These are phyloP conservation scores for Globisporangium nunn DNA, from an alignment of 352 stramenopile species.

Conservation along the genomic window DNA sequence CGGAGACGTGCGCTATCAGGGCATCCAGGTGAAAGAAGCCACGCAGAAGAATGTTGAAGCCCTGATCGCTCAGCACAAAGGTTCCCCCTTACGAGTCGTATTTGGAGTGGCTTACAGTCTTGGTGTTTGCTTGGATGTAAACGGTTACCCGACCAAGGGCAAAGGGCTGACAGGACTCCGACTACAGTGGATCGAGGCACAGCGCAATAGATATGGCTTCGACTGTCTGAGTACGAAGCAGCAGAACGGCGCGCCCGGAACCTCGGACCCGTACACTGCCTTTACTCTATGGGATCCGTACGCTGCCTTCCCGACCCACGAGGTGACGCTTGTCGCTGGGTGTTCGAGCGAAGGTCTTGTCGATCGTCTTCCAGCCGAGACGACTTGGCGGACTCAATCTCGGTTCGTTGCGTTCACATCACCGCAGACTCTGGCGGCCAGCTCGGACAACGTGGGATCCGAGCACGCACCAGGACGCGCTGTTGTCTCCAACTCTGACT, in stretches of 20 bases:
- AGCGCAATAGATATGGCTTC: conserved; percentile 33
- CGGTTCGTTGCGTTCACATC: conserved; percentile 8
- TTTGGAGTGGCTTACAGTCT: conserved; percentile 32
- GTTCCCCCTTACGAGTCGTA: conserved; percentile 11
- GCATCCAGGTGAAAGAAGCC: conserved; percentile 34
- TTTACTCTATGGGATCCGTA: conserved; percentile 43
- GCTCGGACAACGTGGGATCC: background rate
- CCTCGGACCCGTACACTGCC: no score
- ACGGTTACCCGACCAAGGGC: background rate
- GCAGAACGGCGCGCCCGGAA: conserved; percentile 5
- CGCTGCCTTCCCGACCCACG: conserved; percentile 35
- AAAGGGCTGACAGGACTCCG: conserved; percentile 5
- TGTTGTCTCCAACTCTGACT: background rate
- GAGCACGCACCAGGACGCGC: background rate
- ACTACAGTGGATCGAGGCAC: conserved; percentile 27
- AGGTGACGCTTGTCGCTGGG: conserved; percentile 17
- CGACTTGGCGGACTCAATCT: conserved; percentile 1
- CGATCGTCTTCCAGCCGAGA: conserved; percentile 3
- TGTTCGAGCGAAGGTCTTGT: background rate
- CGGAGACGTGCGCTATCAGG: conserved; percentile 16
- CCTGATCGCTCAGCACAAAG: conserved; percentile 3
- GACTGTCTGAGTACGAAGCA: conserved; percentile 31
- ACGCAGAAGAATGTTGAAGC: conserved; percentile 27
- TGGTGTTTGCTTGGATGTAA: conserved; percentile 18
- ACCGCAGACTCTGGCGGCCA: background rate